These are phyloP conservation scores for Polysphondylium violaceum DNA, from an alignment of 78 protist genomes.

Conservation along the genomic window DNA sequence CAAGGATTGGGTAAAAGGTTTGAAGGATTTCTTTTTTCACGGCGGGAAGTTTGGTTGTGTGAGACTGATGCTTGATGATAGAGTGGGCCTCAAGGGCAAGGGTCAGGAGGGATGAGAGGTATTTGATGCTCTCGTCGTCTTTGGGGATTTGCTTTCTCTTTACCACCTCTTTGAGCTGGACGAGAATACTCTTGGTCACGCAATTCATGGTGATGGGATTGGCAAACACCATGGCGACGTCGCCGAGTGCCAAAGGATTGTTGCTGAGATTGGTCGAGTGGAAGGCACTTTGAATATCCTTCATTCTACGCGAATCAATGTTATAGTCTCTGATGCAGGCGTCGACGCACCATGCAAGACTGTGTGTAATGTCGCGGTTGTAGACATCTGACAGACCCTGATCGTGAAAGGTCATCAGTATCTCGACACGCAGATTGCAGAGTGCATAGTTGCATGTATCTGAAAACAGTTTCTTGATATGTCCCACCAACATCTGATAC, in stretches of 20 bases:
- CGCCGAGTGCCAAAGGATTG: conserved; percentile 4
- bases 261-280: not conserved
- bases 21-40: conserved; percentile 43
- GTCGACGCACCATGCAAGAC: conserved; percentile 72
- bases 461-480: not conserved
- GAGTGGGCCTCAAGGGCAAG: not conserved
- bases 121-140: conserved; percentile 65
- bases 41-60: conserved; percentile 26
- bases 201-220: conserved; percentile 53
- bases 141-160: conserved; percentile 69
- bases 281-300: conserved; percentile 39
- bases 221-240: conserved; percentile 66
- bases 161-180: conserved; percentile 47
- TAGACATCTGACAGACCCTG: conserved; percentile 10
- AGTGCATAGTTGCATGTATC: conserved; percentile 1
- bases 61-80: conserved; percentile 29
- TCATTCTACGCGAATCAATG: conserved; percentile 13
- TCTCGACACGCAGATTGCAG: conserved; percentile 58
- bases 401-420: conserved; percentile 65
- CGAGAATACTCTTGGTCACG: conserved; percentile 18
- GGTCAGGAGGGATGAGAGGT: conserved; percentile 24
- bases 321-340: conserved; percentile 55
- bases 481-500: not conserved
- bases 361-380: conserved; percentile 19
- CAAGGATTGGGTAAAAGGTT: conserved; percentile 53